Evolutionary conservation across 495 filamentous ascomycete genomes (phyloP).

Genomic region (Aspergillus funiculosus): DNA sequence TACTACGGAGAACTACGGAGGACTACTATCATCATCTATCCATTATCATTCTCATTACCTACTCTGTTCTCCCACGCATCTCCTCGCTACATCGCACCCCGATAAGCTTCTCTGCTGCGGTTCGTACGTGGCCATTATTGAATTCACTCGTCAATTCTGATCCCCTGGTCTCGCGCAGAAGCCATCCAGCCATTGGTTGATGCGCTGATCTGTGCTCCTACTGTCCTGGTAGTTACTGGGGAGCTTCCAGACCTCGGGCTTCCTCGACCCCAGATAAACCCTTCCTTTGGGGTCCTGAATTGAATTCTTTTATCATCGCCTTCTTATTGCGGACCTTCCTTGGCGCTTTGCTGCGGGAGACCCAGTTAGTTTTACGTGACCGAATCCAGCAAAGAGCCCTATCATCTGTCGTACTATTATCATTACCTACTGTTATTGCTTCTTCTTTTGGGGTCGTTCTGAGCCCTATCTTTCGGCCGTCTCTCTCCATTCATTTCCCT

Average conservation of each 20-base stretch:
- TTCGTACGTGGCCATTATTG: constrained; percentile 21
- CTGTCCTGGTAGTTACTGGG: neutral
- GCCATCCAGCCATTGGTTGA: constrained; percentile 13
- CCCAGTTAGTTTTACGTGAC: constrained; percentile 22
- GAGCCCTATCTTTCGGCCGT: constrained; percentile 16
- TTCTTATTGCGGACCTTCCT: constrained; percentile 15
- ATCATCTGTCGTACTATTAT: constrained; percentile 6
- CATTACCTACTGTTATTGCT: constrained; percentile 6
- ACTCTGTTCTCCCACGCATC: neutral
- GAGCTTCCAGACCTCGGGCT: too few relatives aligned
- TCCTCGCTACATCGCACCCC: constrained; percentile 1
- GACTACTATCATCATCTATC: constrained; percentile 1
- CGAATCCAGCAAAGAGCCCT: constrained; percentile 7
- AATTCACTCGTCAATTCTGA: too few relatives aligned
- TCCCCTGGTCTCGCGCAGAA: constrained; percentile 2
- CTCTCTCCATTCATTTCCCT: constrained; percentile 1
- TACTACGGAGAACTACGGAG: neutral
- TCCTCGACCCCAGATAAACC: constrained; percentile 17
- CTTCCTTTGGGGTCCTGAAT: constrained; percentile 9
- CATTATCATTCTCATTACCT: constrained; percentile 9
- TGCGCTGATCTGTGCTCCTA: constrained; percentile 8
- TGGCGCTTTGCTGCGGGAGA: constrained; percentile 13
- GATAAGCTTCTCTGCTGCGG: constrained; percentile 28
- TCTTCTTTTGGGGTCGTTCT: constrained; percentile 8
- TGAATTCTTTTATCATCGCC: neutral